Percentiles rank a stretch among this genome's conserved stretches.
phyloP scores from a whole-genome alignment of 2,329 filamentous ascomycete genomes.

The Dactylella cylindrospora region DNA sequence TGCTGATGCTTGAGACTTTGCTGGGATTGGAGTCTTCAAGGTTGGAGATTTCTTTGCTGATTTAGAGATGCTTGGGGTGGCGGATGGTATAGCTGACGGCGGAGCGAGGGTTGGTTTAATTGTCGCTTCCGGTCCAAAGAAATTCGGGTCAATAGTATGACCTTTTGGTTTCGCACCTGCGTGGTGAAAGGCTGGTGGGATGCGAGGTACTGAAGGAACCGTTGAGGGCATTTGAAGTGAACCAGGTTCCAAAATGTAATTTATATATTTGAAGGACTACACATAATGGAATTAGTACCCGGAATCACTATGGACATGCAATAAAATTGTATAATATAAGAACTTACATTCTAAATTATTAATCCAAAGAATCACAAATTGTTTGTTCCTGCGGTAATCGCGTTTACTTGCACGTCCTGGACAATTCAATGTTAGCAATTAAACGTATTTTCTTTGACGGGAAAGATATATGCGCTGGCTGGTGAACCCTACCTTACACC shows the following conservation, averaged over 20 bases:
- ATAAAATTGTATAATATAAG: too few relatives aligned
- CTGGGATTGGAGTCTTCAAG: constrained; percentile 30
- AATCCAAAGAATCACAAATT: too few relatives aligned
- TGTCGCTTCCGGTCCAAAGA: constrained; percentile 21
- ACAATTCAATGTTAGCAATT: too few relatives aligned
- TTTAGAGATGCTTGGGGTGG: background rate
- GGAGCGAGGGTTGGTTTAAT: constrained; percentile 14
- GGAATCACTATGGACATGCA: too few relatives aligned
- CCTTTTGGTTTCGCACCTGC: constrained; percentile 4
- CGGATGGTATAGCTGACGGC: background rate
- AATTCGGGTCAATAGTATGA: constrained; percentile 24
- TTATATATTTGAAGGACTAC: too few relatives aligned
- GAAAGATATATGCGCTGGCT: too few relatives aligned
- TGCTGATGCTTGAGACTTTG: constrained; percentile 18
- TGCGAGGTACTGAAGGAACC: constrained; percentile 25
- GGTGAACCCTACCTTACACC: constrained; percentile 21
- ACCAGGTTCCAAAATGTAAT: too few relatives aligned
- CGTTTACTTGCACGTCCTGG: too few relatives aligned
- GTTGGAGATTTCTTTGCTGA: background rate
- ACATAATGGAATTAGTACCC: too few relatives aligned
- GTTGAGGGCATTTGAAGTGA: constrained; percentile 9
- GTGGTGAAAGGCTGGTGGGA: constrained; percentile 11
- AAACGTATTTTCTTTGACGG: too few relatives aligned
- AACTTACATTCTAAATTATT: too few relatives aligned
- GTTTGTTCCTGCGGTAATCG: too few relatives aligned